phyloP scores from a whole-genome alignment of 2,329 filamentous ascomycete genomes.

The Aspergillus ochraceoroseus region DNA sequence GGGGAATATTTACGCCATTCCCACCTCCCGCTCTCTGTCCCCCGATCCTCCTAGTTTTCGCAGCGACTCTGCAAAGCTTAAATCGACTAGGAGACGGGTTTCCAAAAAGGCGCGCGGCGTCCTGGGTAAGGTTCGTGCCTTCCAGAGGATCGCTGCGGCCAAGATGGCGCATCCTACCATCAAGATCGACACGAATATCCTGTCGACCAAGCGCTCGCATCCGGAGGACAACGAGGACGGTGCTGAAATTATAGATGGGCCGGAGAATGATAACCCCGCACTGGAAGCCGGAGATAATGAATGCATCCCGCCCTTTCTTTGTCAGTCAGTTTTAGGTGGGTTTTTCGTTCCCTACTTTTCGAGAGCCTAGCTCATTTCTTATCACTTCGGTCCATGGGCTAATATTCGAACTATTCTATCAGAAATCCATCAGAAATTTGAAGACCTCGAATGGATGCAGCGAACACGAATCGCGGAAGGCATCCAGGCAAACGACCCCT shows the following conservation, averaged over 20 bases:
- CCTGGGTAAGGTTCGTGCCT: slow-evolving; percentile 40
- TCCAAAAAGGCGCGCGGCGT: slow-evolving; percentile 40
- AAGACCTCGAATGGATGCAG: slow-evolving; percentile 59
- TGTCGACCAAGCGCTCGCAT: slow-evolving; percentile 37
- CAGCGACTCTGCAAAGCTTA: slow-evolving; percentile 29
- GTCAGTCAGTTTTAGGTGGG: slow-evolving; percentile 38
- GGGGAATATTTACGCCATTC: slow-evolving; percentile 27
- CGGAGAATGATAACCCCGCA: slow-evolving; percentile 28
- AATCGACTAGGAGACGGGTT: slow-evolving; percentile 33
- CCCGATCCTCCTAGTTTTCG: slow-evolving; percentile 30
- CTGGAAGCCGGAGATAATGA: slow-evolving; percentile 30
- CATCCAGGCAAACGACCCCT: slow-evolving; percentile 42
- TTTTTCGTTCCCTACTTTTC: slow-evolving; percentile 17
- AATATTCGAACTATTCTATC: slow-evolving; percentile 13
- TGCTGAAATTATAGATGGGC: slow-evolving; percentile 24
- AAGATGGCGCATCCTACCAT: slow-evolving; percentile 42
- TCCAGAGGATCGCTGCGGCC: slow-evolving; percentile 38
- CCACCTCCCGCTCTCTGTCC: slow-evolving; percentile 31
- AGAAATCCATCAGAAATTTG: slow-evolving; percentile 59
- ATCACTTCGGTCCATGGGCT: slow-evolving; percentile 4
- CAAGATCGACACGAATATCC: slow-evolving; percentile 39
- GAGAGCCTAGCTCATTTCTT: neutral
- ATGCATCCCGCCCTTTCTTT: slow-evolving; percentile 37
- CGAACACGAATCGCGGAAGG: slow-evolving; percentile 50
- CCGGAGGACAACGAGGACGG: slow-evolving; percentile 35